Percentiles rank a stretch among this genome's conserved stretches.
These are phyloP conservation scores for Golovinomyces cichoracearum DNA, from an alignment of 2,329 filamentous ascomycete genomes.

Conservation along the genomic window DNA sequence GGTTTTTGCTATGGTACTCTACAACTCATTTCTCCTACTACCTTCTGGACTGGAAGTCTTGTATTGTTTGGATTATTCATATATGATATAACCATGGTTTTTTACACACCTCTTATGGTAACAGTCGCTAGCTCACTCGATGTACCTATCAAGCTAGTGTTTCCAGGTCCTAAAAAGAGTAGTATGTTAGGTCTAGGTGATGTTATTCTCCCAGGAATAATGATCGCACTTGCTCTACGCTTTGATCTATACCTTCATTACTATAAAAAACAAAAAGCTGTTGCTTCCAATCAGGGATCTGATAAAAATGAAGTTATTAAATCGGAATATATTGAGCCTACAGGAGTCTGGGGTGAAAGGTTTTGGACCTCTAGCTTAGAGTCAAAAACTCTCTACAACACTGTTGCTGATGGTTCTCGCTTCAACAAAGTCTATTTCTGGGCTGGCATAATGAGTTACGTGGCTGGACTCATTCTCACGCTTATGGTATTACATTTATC, in stretches of 20 bases:
- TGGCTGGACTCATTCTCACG: conserved; percentile 51
- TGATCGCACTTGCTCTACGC: conserved; percentile 67
- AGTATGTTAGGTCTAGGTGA: conserved; percentile 87
- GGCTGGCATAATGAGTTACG: conserved; percentile 50
- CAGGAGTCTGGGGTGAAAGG: conserved; percentile 55
- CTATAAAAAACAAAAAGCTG: conserved; percentile 28
- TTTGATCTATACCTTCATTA: conserved; percentile 80
- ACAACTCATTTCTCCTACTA: conserved; percentile 66
- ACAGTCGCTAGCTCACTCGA: conserved; percentile 73
- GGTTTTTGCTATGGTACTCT: conserved; percentile 66
- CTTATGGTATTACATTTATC: conserved; percentile 52
- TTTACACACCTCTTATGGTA: conserved; percentile 66
- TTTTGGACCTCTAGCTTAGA: conserved; percentile 36
- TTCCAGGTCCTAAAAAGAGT: conserved; percentile 35
- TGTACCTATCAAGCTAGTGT: conserved; percentile 76
- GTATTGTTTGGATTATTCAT: conserved; percentile 63
- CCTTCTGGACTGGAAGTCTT: conserved; percentile 55
- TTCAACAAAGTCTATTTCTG: conserved; percentile 76
- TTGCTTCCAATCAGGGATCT: conserved; percentile 9
- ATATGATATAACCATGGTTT: conserved; percentile 86
- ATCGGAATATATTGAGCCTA: conserved; percentile 28
- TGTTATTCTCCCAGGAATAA: conserved; percentile 73
- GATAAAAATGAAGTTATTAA: conserved; percentile 18
- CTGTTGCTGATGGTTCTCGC: conserved; percentile 11
- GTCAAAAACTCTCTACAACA: conserved; percentile 9